Conservation (phyloP, 75 land plant species). For the Selaginella tamariscina region DNA sequence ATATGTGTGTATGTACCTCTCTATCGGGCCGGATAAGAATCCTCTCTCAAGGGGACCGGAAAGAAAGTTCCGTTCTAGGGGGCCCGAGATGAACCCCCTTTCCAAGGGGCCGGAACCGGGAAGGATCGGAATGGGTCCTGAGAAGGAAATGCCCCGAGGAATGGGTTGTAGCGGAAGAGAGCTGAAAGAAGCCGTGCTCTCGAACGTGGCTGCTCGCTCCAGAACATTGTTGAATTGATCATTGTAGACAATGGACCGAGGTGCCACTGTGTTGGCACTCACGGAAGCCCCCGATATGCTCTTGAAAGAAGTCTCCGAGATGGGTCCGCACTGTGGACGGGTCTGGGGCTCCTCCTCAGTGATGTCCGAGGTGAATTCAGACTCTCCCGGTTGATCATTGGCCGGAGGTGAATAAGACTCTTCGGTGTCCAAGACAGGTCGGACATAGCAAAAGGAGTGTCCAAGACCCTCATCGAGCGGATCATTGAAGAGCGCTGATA, state of each 20-base stretch:
- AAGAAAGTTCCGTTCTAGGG: conserved; percentile 60
- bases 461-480: conserved; percentile 69
- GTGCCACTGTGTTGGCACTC: conserved; percentile 76
- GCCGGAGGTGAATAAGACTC: not conserved
- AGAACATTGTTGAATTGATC: conserved; percentile 41
- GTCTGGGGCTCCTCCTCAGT: conserved; percentile 17
- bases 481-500: conserved; percentile 32
- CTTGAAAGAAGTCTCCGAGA: conserved; percentile 52
- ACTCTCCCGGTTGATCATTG: not conserved
- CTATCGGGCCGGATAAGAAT: conserved; percentile 37
- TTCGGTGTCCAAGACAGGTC: conserved; percentile 33
- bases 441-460: conserved; percentile 90
- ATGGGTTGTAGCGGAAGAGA: conserved; percentile 80
- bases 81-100: conserved; percentile 36
- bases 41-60: conserved; percentile 87
- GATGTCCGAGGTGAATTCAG: not conserved
- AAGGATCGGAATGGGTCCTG: conserved; percentile 48
- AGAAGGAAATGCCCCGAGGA: conserved; percentile 36
- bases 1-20: no score
- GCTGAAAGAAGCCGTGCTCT: conserved; percentile 65
- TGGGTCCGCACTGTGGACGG: no score
- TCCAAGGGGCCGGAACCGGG: conserved; percentile 23
- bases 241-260: conserved; percentile 46
- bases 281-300: conserved; percentile 91
- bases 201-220: conserved; percentile 71